phyloP scores from a whole-genome alignment of 1,284 basidiomycete genomes.

The Puccinia horiana region DNA sequence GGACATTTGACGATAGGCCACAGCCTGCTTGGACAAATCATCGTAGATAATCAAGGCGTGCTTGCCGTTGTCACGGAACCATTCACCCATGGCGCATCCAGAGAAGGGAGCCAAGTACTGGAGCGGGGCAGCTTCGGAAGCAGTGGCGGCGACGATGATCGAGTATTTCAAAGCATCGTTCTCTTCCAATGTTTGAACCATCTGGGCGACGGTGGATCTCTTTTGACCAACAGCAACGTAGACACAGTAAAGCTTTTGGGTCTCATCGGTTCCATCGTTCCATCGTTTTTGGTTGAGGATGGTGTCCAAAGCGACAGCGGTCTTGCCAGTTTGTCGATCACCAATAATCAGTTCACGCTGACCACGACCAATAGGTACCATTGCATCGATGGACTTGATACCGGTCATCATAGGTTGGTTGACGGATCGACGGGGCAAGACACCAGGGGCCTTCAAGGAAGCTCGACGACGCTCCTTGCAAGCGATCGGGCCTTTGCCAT shows the following conservation, averaged over 20 bases:
- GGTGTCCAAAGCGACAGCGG: constrained; percentile 97
- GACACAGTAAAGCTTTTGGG: constrained; percentile 98
- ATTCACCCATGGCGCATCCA: constrained; percentile 99
- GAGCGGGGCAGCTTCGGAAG: constrained; percentile 96
- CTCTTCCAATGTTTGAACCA: constrained; percentile 98
- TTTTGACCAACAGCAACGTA: constrained; percentile 99
- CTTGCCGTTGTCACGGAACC: constrained; percentile 99
- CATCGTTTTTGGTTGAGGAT: constrained; percentile 99
- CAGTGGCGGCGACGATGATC: constrained; percentile 97
- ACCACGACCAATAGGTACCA: constrained; percentile 99
- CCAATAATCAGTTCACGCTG: constrained; percentile 99
- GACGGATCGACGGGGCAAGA: constrained; percentile 97
- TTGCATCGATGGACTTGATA: constrained; percentile 99
- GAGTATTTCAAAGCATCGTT: constrained; percentile 99
- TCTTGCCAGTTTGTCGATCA: constrained; percentile 99
- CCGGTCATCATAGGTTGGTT: constrained; percentile 99
- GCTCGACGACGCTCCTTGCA: constrained; percentile 90
- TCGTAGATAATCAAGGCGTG: constrained; percentile 97
- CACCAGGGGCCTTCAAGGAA: constrained; percentile 97
- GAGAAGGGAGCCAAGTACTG: constrained; percentile 99
- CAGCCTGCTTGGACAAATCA: constrained; percentile 99
- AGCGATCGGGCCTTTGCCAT: constrained; percentile 97
- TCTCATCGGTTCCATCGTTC: constrained; percentile 95
- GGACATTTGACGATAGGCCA: constrained; percentile 99
- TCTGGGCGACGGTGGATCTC: constrained; percentile 97